Conservation (phyloP, 345 rosid genomes). For the Eucalyptus tenuipes region DNA sequence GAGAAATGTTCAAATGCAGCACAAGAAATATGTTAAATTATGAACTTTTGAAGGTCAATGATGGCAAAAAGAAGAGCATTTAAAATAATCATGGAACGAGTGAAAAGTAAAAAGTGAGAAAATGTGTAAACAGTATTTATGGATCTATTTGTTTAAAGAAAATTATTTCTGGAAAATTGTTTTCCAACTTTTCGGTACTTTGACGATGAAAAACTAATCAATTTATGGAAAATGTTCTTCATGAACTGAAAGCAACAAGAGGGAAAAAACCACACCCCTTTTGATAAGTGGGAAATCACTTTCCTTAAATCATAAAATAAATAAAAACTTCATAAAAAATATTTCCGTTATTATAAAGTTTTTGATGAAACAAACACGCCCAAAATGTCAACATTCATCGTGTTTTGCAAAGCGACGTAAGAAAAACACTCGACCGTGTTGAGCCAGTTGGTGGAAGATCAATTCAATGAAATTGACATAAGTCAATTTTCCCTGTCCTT, state of each 20-base stretch:
- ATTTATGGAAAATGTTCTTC: no score
- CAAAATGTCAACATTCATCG: background rate
- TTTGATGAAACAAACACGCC: no score
- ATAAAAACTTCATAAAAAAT: no score
- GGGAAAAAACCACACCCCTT: no score
- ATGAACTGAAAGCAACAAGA: no score
- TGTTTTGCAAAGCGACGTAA: background rate
- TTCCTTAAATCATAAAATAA: no score
- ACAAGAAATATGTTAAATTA: background rate
- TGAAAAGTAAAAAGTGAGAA: background rate
- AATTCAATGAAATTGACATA: background rate
- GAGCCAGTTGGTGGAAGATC: background rate
- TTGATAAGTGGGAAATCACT: no score
- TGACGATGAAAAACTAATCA: accelerated
- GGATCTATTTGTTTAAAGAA: no score
- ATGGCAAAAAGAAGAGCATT: background rate
- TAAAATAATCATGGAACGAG: background rate
- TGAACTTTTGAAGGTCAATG: no score
- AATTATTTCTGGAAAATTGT: no score
- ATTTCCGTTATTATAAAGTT: accelerated
- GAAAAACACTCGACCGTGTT: background rate
- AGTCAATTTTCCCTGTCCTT: background rate
- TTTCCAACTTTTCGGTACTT: no score
- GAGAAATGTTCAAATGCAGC: background rate
- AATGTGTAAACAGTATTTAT: background rate